Conservation (phyloP, 2,329 filamentous ascomycete species). For the Alternaria rosae region DNA sequence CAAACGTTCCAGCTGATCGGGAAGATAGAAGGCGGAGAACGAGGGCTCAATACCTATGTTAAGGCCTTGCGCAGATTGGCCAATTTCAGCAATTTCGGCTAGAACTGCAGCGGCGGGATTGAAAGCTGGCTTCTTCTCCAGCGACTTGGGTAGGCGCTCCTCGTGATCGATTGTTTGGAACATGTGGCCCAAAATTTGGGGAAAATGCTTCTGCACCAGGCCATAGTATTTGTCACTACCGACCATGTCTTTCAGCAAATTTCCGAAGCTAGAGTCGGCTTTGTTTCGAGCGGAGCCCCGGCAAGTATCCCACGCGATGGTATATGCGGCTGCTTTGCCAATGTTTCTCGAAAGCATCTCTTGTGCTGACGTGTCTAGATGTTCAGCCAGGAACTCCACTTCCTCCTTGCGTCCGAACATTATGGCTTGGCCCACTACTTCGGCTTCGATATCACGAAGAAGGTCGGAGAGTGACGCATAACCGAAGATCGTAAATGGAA, state of each 20-base stretch:
- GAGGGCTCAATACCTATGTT: slow-evolving; percentile 85
- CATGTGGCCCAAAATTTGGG: slow-evolving; percentile 77
- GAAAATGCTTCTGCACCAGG: slow-evolving; percentile 73
- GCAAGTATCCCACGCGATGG: slow-evolving; percentile 77
- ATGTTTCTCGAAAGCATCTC: slow-evolving; percentile 69
- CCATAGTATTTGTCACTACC: slow-evolving; percentile 70
- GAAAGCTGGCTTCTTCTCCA: slow-evolving; percentile 69
- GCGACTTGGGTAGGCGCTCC: slow-evolving; percentile 36
- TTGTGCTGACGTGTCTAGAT: slow-evolving; percentile 34
- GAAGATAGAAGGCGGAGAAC: slow-evolving; percentile 80
- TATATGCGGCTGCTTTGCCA: slow-evolving; percentile 81
- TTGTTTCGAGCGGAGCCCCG: slow-evolving; percentile 46
- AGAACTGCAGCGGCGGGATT: slow-evolving; percentile 69
- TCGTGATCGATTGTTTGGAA: slow-evolving; percentile 69
- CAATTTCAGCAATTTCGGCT: slow-evolving; percentile 71
- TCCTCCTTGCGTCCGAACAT: slow-evolving; percentile 78
- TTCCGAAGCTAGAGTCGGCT: slow-evolving; percentile 65
- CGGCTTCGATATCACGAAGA: slow-evolving; percentile 73
- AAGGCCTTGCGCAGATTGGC: slow-evolving; percentile 70
- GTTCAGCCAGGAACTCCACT: slow-evolving; percentile 65
- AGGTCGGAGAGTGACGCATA: slow-evolving; percentile 75
- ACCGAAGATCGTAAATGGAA: slow-evolving; percentile 86
- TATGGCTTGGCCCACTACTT: slow-evolving; percentile 79
- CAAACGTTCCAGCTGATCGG: slow-evolving; percentile 78
- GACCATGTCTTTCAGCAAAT: slow-evolving; percentile 71